Percentiles rank a stretch among this genome's conserved stretches.
These are phyloP conservation scores for Backusella parvicylindrica DNA, from an alignment of 192 early-diverging fungal species.

Conservation along the genomic window DNA sequence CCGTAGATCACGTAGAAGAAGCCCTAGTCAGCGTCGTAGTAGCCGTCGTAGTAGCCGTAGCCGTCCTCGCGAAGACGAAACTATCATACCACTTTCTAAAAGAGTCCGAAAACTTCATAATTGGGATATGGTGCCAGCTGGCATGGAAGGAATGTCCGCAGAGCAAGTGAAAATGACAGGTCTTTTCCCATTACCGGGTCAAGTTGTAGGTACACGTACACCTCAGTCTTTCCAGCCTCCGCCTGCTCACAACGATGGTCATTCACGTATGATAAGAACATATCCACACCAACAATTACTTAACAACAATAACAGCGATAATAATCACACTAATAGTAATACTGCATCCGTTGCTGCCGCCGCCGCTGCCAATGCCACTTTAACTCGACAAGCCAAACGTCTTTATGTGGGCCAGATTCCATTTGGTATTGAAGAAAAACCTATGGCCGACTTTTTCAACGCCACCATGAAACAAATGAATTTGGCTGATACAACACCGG, in stretches of 20 bases:
- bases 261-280: slow-evolving; percentile 19
- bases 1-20: slow-evolving; percentile 37
- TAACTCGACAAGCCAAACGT: slow-evolving; percentile 77
- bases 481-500: slow-evolving; percentile 67
- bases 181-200: slow-evolving; percentile 75
- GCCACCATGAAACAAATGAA: slow-evolving; percentile 75
- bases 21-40: slow-evolving; percentile 20
- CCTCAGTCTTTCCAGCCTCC: slow-evolving; percentile 24
- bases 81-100: slow-evolving; percentile 74
- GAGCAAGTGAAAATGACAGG: slow-evolving; percentile 87
- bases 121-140: slow-evolving; percentile 92
- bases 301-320: neutral
- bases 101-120: slow-evolving; percentile 74
- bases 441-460: slow-evolving; percentile 84
- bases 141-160: slow-evolving; percentile 83
- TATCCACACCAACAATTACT: neutral
- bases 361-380: slow-evolving; percentile 48
- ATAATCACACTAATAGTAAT: slow-evolving; percentile 26
- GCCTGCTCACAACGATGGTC: neutral
- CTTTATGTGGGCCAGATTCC: slow-evolving; percentile 94
- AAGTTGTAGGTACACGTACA: slow-evolving; percentile 39
- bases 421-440: slow-evolving; percentile 67
- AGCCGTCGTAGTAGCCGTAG: slow-evolving; percentile 35
- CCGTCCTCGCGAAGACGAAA: slow-evolving; percentile 34
- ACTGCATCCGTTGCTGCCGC: slow-evolving; percentile 40